These are phyloP conservation scores for Hortaea sp. DNA, from an alignment of 2,329 filamentous ascomycete species.

Conservation along the genomic window DNA sequence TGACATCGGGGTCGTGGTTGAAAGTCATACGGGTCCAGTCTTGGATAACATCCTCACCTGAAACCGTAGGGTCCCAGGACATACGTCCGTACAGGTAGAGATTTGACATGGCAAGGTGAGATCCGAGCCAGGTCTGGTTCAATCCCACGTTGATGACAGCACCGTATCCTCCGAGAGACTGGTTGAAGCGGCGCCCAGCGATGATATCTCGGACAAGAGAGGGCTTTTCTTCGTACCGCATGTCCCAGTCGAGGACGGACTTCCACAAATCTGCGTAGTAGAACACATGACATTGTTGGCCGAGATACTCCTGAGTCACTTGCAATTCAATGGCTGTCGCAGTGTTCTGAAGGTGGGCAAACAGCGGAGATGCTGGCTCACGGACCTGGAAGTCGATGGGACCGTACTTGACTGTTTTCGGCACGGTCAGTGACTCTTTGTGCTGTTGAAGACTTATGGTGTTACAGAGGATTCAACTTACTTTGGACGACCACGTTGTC, in stretches of 20 bases:
- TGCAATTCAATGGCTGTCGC: constrained; percentile 53
- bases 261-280: constrained; percentile 62
- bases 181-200: constrained; percentile 48
- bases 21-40: constrained; percentile 62
- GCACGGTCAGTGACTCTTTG: too few relatives aligned
- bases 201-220: constrained; percentile 53
- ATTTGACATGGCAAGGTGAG: constrained; percentile 61
- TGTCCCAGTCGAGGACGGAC: constrained; percentile 56
- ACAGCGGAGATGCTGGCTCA: constrained; percentile 56
- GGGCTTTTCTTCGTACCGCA: constrained; percentile 47
- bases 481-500: constrained; percentile 61
- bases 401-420: constrained; percentile 50
- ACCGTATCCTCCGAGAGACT: constrained; percentile 52
- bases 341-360: constrained; percentile 41
- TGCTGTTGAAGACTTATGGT: too few relatives aligned
- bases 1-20: constrained; percentile 42
- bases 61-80: constrained; percentile 52
- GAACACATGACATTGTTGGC: constrained; percentile 59
- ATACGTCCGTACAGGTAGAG: constrained; percentile 59
- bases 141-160: constrained; percentile 59
- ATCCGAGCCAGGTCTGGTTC: constrained; percentile 59
- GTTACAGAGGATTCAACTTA: too few relatives aligned
- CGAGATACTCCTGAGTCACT: constrained; percentile 61
- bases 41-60: constrained; percentile 43
- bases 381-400: constrained; percentile 67